Base-by-base conservation (phyloP, 192 early-diverging fungal species). In the Backusella westeae region DNA sequence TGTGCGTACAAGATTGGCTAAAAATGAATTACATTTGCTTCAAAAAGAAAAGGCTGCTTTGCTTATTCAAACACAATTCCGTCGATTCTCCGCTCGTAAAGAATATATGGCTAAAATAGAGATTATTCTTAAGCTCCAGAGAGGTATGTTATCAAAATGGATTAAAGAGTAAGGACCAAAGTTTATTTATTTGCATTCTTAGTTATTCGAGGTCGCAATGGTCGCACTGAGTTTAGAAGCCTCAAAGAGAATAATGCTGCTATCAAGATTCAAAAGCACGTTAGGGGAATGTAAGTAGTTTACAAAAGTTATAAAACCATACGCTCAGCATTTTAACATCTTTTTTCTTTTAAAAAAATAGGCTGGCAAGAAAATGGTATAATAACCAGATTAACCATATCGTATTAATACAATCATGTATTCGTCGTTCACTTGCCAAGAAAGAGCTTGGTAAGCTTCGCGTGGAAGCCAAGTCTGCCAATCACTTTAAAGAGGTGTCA, bases 401-500 rank as follows among this genome's bases (percentile, higher is more conserved):
- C 29, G 83, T 94, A 19, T 83, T 91, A 32, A 82, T 96, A 71
- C 98, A 99, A 88, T 90, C 92, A n/a, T 92, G 91, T 68, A 76
- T 94, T 39, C 94, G 98, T 71, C 89, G 92, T 23, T 87, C 85
- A 15, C 78, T 77, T 32, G 97, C 97, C 38, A 82, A 88, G 66
- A 88, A 88, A 71, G 88, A 90, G 72, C 82, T 97, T 68, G 86
- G 88, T 66, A 73, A 80, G 56, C 84, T 94, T 69, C 93, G 94
- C 77, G 89, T 90, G 35, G 98, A 99, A 83, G 92, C 93, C 39
- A 84, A 92, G 65, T 96, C 94, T 42, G 94, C 95, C 7, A 92
- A 90, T 59, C 97, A 98, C 78, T 91, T 97, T 81, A 94, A 98
- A 85, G 93, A 99, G 78, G 89, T 92, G 52, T 96, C 96, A 34